These are phyloP conservation scores for Phytopythium chamaehyphon DNA, from an alignment of 352 stramenopile genomes.

Conservation along the genomic window DNA sequence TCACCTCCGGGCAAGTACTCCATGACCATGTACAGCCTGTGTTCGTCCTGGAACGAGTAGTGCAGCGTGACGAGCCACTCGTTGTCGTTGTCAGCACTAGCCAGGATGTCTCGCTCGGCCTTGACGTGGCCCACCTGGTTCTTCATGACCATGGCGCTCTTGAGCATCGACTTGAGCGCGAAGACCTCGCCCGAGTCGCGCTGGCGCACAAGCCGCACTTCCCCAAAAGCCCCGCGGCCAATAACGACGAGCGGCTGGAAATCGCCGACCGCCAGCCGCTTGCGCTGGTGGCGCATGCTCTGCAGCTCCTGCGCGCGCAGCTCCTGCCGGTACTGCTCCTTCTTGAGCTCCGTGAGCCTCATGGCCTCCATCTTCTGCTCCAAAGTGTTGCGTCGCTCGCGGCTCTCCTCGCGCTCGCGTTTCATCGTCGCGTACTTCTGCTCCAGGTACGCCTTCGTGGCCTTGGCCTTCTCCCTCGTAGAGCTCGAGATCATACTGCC, in stretches of 20 bases:
- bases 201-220: constrained; percentile 91
- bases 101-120: constrained; percentile 96
- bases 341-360: constrained; percentile 69
- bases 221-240: constrained; percentile 97
- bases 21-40: constrained; percentile 95
- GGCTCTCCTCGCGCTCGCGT: constrained; percentile 79
- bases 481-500: constrained; percentile 73
- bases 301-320: constrained; percentile 70
- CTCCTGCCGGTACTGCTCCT: constrained; percentile 79
- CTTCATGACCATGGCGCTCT: constrained; percentile 89
- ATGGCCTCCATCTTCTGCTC: constrained; percentile 83
- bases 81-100: constrained; percentile 93
- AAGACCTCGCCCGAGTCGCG: constrained; percentile 85
- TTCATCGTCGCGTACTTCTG: constrained; percentile 90
- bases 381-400: constrained; percentile 66
- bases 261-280: constrained; percentile 85
- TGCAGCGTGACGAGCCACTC: constrained; percentile 96
- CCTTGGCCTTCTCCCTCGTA: constrained; percentile 84
- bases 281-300: constrained; percentile 77
- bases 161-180: constrained; percentile 91
- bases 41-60: constrained; percentile 96
- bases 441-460: constrained; percentile 86
- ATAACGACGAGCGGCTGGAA: constrained; percentile 98
- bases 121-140: constrained; percentile 96
- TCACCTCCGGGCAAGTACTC: constrained; percentile 99